Base-by-base conservation (phyloP, 345 rosid genomes). In the Linum trigynum region DNA sequence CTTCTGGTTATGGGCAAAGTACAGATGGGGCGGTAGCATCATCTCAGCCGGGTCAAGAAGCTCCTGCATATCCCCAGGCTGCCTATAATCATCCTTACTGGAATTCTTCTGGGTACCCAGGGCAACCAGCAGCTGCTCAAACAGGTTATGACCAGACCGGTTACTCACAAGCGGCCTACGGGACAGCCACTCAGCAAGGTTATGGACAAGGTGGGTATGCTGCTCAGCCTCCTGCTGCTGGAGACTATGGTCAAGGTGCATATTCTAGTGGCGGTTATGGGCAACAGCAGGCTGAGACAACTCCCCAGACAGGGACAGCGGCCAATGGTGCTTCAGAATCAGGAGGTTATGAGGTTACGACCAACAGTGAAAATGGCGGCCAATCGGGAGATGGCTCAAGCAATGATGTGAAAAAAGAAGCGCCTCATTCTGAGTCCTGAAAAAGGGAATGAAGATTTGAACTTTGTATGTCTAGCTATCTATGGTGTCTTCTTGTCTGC, bases 191-290 rank as follows among this genome's bases (percentile, higher is more conserved):
- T 57, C 65, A 64, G 53, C 59, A 64, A 12, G 32, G 5, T 38
- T 71, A 71, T 59, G 74, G 74, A 71, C 74, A 59, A 64, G 41
- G 55, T 59, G 74, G 68, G n/a, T 71, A 71, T 65, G 61, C 74
- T 50, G 64, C 38, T 57, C 64, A 65, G 55, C 65, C 65, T 64
- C 8, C 67, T 48, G 5, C 62, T 63, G 58, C 63, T 7, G 7
- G 10, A 32, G 14, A 58, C 35, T 60, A 71, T 61, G 69, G 62
- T 39, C 65, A 65, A 17, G 36, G 55, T n/a, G 51, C 43, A 32
- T 59, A 12, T 57, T 23, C 32, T 23, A 23, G 32, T 23, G 32
- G 32, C 32, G 32, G 32, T 23, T 23, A 23, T 23, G 32, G 32
- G 32, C 32, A 23, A 23, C 38, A 23, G 38, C 39, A 55, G 23